phyloP scores from a whole-genome alignment of 2,329 filamentous ascomycete genomes.

The Ramularia endophylla region DNA sequence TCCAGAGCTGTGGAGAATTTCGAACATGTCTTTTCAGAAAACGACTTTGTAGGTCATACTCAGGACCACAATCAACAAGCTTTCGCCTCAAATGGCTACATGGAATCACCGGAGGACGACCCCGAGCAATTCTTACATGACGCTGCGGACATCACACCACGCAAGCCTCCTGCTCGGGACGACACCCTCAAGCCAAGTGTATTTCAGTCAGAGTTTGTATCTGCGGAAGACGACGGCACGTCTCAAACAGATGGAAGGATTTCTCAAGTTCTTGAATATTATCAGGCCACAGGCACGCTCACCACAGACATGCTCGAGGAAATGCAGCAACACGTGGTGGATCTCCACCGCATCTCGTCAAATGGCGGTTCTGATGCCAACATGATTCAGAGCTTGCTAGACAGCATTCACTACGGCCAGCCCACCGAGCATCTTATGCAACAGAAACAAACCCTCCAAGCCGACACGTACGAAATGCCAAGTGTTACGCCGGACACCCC shows the following conservation, averaged over 20 bases:
- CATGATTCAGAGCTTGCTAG: constrained; percentile 31
- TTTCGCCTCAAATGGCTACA: constrained; percentile 20
- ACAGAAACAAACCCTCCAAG: constrained; percentile 17
- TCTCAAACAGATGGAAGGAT: constrained; percentile 15
- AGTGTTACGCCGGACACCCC: constrained; percentile 30
- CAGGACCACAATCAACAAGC: constrained; percentile 20
- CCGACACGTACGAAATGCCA: constrained; percentile 25
- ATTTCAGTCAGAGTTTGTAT: constrained; percentile 6
- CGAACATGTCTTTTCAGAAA: constrained; percentile 3
- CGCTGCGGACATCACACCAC: constrained; percentile 24
- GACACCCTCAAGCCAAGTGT: constrained; percentile 21
- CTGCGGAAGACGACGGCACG: constrained; percentile 6
- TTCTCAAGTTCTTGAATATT: constrained; percentile 25
- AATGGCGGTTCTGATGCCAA: constrained; percentile 31
- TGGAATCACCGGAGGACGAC: constrained; percentile 19
- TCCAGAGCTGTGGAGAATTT: constrained; percentile 15
- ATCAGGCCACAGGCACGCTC: constrained; percentile 26
- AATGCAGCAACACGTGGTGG: constrained; percentile 28
- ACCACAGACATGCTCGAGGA: constrained; percentile 30
- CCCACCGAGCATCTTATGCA: constrained; percentile 7
- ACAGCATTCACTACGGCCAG: constrained; percentile 23
- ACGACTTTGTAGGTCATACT: constrained; percentile 12
- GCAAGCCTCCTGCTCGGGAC: constrained; percentile 16
- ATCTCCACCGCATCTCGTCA: constrained; percentile 27
- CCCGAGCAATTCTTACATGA: constrained; percentile 12